Evolutionary conservation across 2,329 filamentous ascomycete genomes (phyloP).

Genomic region (Monosporascus cannonballus): DNA sequence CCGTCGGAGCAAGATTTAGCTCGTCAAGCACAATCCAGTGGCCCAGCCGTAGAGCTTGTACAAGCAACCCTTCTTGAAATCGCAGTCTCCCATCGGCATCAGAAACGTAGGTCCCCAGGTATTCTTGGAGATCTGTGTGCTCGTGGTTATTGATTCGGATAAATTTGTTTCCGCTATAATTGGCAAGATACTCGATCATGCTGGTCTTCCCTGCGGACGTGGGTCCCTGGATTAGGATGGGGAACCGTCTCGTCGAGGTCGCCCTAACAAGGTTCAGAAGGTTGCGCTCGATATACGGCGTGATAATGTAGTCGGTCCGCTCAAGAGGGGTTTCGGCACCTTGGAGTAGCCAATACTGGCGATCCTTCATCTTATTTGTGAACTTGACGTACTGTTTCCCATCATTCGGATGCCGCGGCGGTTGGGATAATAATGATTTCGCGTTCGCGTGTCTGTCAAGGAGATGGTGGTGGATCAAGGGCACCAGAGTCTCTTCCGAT

Average conservation of each 20-base stretch:
- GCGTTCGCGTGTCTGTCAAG: conserved; percentile 64
- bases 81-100: conserved; percentile 74
- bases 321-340: conserved; percentile 62
- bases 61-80: conserved; percentile 91
- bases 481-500: conserved; percentile 73
- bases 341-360: conserved; percentile 85
- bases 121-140: conserved; percentile 96
- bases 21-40: conserved; percentile 99
- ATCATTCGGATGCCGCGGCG: conserved; percentile 71
- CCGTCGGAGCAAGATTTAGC: conserved; percentile 91
- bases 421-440: conserved; percentile 69
- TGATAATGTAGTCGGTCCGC: conserved; percentile 90
- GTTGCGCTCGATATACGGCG: conserved; percentile 90
- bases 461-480: conserved; percentile 75
- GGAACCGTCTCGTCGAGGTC: conserved; percentile 85
- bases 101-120: conserved; percentile 90
- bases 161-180: conserved; percentile 92
- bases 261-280: conserved; percentile 90
- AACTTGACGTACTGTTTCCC: conserved; percentile 76
- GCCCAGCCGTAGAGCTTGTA: conserved; percentile 85
- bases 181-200: conserved; percentile 99
- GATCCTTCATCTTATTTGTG: conserved; percentile 53
- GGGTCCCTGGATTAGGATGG: conserved; percentile 90
- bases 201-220: conserved; percentile 98
- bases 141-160: conserved; percentile 99